Conservation (phyloP, 2,329 filamentous ascomycete genomes). For the Fusarium sp. region DNA sequence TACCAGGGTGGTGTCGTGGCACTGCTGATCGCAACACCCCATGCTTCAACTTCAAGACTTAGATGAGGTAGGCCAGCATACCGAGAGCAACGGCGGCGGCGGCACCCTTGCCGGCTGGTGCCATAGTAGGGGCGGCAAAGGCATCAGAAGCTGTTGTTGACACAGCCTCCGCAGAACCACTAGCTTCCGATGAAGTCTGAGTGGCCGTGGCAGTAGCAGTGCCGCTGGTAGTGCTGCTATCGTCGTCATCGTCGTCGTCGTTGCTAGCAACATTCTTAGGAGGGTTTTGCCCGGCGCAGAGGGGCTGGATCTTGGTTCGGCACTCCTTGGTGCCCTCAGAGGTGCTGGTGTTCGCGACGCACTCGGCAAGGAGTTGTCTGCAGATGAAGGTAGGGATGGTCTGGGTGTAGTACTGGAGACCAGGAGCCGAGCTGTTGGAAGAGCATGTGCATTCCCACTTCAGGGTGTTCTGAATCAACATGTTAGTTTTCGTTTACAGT, state of each 20-base stretch:
- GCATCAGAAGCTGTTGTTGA: slow-evolving; percentile 50
- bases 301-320: slow-evolving; percentile 57
- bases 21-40: slow-evolving; percentile 29
- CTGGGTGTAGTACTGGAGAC: slow-evolving; percentile 64
- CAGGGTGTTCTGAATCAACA: slow-evolving; percentile 53
- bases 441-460: slow-evolving; percentile 62
- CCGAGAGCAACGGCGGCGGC: slow-evolving; percentile 62
- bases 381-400: slow-evolving; percentile 66
- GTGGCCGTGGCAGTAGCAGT: slow-evolving; percentile 39
- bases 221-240: slow-evolving; percentile 45
- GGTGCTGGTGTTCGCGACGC: slow-evolving; percentile 57
- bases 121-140: slow-evolving; percentile 56
- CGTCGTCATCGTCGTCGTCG: slow-evolving; percentile 32
- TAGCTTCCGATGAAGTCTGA: slow-evolving; percentile 25
- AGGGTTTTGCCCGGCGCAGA: slow-evolving; percentile 57
- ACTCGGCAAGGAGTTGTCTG: slow-evolving; percentile 59
- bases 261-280: slow-evolving; percentile 48
- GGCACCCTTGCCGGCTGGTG: slow-evolving; percentile 57
- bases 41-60: slow-evolving; percentile 41
- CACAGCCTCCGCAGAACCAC: slow-evolving; percentile 43
- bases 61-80: slow-evolving; percentile 64
- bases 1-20: slow-evolving; percentile 35
- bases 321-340: slow-evolving; percentile 60
- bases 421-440: slow-evolving; percentile 60
- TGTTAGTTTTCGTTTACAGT: slow-evolving; percentile 9